Percentiles rank a stretch among this genome's conserved stretches.
These are phyloP conservation scores for Lasiodiplodia sp. DNA, from an alignment of 2,329 filamentous ascomycete species.

Conservation along the genomic window DNA sequence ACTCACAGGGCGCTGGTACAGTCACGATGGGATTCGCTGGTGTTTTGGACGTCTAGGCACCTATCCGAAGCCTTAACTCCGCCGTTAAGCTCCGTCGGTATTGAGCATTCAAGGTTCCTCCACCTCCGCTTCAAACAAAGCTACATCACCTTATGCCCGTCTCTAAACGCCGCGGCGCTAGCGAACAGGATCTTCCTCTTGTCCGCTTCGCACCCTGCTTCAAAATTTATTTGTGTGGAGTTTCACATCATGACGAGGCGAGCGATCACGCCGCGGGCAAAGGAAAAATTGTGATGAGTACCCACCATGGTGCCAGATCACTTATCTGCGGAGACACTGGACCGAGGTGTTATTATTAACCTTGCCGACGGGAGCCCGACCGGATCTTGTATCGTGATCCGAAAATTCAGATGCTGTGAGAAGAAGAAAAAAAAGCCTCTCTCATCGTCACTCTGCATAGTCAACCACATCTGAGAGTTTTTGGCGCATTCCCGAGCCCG, in stretches of 20 bases:
- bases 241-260: neutral
- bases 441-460: neutral
- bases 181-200: neutral
- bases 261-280: conserved; percentile 6
- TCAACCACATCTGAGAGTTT: neutral
- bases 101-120: neutral
- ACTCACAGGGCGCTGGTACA: neutral
- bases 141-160: neutral
- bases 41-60: neutral
- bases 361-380: neutral
- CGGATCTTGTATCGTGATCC: neutral
- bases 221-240: neutral
- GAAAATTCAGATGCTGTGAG: neutral
- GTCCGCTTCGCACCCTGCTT: neutral
- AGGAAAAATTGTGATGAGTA: conserved; percentile 3
- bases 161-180: neutral
- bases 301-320: neutral
- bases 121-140: neutral
- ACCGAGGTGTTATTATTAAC: neutral
- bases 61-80: neutral
- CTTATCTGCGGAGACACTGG: neutral
- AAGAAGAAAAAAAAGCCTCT: neutral
- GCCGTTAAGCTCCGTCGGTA: neutral
- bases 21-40: neutral
- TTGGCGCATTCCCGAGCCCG: neutral